Evolutionary conservation across 169 alveolate species (phyloP).

Genomic region (Plasmodium billcollinsi): DNA sequence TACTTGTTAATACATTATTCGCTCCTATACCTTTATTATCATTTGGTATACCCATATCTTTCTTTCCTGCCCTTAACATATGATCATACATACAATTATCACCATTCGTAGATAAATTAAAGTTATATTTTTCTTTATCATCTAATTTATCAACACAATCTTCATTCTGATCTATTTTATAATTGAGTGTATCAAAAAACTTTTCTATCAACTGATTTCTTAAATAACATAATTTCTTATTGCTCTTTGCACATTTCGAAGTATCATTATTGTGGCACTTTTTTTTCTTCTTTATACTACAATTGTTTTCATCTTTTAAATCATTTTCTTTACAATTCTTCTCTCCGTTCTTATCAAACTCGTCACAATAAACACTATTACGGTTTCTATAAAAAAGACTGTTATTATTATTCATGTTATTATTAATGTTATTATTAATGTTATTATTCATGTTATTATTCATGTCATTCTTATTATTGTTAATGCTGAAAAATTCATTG

Average conservation of each 20-base stretch:
- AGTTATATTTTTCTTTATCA: conserved; percentile 7
- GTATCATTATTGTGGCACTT: conserved; percentile 14
- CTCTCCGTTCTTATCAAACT: neutral
- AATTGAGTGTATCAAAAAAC: conserved; percentile 35
- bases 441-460: neutral
- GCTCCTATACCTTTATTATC: too few relatives aligned
- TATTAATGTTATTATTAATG: neutral
- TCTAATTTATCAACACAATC: neutral
- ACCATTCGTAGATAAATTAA: neutral
- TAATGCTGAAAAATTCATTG: neutral
- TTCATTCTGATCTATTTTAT: neutral
- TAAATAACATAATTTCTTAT: conserved; percentile 16
- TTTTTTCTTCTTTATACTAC: conserved; percentile 9
- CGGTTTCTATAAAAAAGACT: too few relatives aligned
- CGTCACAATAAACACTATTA: too few relatives aligned
- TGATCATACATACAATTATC: too few relatives aligned
- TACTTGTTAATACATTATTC: too few relatives aligned
- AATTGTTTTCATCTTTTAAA: neutral
- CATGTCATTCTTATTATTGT: neutral
- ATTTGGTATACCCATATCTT: too few relatives aligned
- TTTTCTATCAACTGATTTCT: conserved; percentile 42
- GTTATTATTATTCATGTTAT: too few relatives aligned
- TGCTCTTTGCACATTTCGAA: neutral
- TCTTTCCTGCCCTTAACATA: too few relatives aligned
- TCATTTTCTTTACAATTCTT: neutral